phyloP scores from a whole-genome alignment of 495 filamentous ascomycete genomes.

The Aspergillus baeticus region DNA sequence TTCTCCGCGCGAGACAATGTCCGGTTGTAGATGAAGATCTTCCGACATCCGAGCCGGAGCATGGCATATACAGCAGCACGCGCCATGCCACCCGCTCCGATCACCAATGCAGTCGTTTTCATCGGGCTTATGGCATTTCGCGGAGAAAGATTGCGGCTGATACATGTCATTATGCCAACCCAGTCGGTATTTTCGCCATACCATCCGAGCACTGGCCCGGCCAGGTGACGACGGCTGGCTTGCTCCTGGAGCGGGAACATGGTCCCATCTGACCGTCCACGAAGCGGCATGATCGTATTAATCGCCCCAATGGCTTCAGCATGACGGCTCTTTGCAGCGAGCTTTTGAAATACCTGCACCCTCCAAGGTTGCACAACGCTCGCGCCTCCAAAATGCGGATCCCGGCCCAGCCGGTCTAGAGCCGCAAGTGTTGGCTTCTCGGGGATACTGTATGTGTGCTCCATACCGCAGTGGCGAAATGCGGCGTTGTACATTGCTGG shows the following conservation, averaged over 20 bases:
- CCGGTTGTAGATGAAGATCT: slow-evolving; percentile 79
- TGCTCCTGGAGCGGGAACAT: slow-evolving; percentile 64
- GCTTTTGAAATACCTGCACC: slow-evolving; percentile 64
- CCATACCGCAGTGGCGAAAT: slow-evolving; percentile 68
- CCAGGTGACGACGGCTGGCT: slow-evolving; percentile 62
- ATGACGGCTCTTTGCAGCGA: slow-evolving; percentile 69
- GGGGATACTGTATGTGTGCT: slow-evolving; percentile 66
- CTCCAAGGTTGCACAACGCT: slow-evolving; percentile 76
- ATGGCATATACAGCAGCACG: slow-evolving; percentile 77
- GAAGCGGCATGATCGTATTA: slow-evolving; percentile 77
- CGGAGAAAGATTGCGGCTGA: slow-evolving; percentile 74
- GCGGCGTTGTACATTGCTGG: slow-evolving; percentile 81
- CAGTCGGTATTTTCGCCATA: slow-evolving; percentile 88
- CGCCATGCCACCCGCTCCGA: slow-evolving; percentile 82
- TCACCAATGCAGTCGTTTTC: slow-evolving; percentile 66
- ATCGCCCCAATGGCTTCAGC: slow-evolving; percentile 79
- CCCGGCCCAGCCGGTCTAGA: slow-evolving; percentile 59
- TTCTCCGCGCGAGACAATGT: slow-evolving; percentile 58
- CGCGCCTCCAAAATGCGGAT: slow-evolving; percentile 70
- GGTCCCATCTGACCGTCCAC: slow-evolving; percentile 57
- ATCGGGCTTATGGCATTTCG: slow-evolving; percentile 70
- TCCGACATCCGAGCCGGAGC: slow-evolving; percentile 72
- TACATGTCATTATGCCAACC: slow-evolving; percentile 69
- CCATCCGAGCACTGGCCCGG: slow-evolving; percentile 63
- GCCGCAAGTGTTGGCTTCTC: slow-evolving; percentile 62